Percentiles rank a stretch among this genome's conserved stretches.
These are phyloP conservation scores for Naumovozyma baii DNA, from an alignment of 805 yeast species.

Conservation along the genomic window DNA sequence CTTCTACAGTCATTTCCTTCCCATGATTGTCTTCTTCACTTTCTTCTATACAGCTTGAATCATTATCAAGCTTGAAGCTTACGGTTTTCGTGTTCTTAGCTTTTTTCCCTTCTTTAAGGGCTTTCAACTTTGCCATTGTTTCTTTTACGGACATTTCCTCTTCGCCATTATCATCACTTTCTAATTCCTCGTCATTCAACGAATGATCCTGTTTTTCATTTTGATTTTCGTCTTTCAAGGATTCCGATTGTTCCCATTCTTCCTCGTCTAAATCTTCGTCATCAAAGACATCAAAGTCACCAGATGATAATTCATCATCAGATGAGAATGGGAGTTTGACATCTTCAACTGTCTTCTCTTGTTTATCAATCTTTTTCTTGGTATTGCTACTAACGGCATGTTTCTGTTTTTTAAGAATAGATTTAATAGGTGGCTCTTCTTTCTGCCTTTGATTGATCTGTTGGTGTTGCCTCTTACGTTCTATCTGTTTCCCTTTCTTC, in stretches of 20 bases:
- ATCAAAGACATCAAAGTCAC: slow-evolving; percentile 36
- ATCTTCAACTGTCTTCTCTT: slow-evolving; percentile 21
- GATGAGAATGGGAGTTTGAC: slow-evolving; percentile 31
- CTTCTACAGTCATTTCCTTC: slow-evolving; percentile 27
- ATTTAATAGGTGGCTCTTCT: neutral
- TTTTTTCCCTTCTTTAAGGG: slow-evolving; percentile 30
- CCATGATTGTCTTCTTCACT: slow-evolving; percentile 5
- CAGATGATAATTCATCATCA: slow-evolving; percentile 36
- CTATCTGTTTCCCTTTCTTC: slow-evolving; percentile 24
- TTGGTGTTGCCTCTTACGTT: neutral
- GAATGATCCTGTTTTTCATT: too few relatives aligned
- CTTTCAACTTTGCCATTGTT: slow-evolving; percentile 37
- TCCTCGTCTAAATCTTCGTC: slow-evolving; percentile 33
- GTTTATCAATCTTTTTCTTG: slow-evolving; percentile 9
- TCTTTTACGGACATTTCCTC: slow-evolving; percentile 33
- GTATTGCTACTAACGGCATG: too few relatives aligned
- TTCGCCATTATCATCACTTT: slow-evolving; percentile 7
- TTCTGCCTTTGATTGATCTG: neutral
- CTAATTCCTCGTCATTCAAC: slow-evolving; percentile 9
- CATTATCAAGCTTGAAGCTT: slow-evolving; percentile 6
- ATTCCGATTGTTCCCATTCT: slow-evolving; percentile 26
- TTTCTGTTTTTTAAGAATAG: neutral
- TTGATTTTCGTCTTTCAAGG: slow-evolving; percentile 17
- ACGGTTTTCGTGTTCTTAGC: slow-evolving; percentile 1
- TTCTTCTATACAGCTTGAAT: slow-evolving; percentile 14